phyloP scores from a whole-genome alignment of 2,329 filamentous ascomycete species.

The Aspergillus sp. region DNA sequence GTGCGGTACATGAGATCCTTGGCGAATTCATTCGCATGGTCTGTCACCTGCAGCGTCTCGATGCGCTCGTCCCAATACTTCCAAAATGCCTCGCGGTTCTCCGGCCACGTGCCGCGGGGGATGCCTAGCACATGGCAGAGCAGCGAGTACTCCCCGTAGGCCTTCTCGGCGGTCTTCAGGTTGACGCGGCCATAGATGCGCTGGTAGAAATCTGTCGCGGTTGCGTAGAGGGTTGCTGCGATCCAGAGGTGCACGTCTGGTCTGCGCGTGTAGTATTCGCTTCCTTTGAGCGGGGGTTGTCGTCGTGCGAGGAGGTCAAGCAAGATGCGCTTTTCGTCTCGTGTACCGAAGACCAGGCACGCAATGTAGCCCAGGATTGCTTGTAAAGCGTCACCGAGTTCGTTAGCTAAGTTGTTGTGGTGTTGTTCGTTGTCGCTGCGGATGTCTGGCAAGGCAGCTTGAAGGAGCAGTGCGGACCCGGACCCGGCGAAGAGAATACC shows the following conservation, averaged over 20 bases:
- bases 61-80: conserved; percentile 31
- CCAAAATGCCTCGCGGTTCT: conserved; percentile 27
- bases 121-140: conserved; percentile 22
- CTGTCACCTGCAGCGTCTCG: conserved; percentile 20
- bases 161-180: conserved; percentile 24
- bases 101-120: conserved; percentile 24
- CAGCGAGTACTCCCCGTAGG: conserved; percentile 25
- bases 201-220: conserved; percentile 31
- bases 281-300: conserved; percentile 15
- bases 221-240: conserved; percentile 30
- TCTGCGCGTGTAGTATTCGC: conserved; percentile 16
- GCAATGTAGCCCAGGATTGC: conserved; percentile 28
- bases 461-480: conserved; percentile 27
- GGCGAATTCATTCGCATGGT: conserved; percentile 23
- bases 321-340: conserved; percentile 22
- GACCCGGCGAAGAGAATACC: conserved; percentile 31
- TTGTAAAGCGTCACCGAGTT: conserved; percentile 25
- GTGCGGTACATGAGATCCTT: conserved; percentile 19
- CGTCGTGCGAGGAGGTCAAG: conserved; percentile 18
- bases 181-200: conserved; percentile 28
- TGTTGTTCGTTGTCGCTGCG: conserved; percentile 10
- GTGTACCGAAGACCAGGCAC: conserved; percentile 27
- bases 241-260: conserved; percentile 25
- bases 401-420: conserved; percentile 17
- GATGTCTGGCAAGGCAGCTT: conserved; percentile 26